Percentiles rank a stretch among this genome's conserved stretches.
Conservation (phyloP, 2,329 filamentous ascomycete genomes). For the Aureobasidium sp. region DNA sequence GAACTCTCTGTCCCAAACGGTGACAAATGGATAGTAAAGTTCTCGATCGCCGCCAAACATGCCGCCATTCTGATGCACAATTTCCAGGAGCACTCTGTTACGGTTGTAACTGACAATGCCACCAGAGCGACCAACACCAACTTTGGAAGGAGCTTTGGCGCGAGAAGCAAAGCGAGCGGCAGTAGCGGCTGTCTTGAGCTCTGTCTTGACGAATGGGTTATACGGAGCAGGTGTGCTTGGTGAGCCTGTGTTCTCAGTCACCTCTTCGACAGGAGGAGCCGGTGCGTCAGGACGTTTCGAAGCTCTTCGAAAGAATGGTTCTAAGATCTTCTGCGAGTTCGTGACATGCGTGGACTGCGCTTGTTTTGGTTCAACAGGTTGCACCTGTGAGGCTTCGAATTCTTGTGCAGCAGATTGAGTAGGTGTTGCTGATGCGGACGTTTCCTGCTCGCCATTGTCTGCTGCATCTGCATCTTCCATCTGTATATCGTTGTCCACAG, state of each 20-base stretch:
- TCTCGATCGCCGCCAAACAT: slow-evolving; percentile 50
- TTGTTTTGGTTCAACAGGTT: not conserved
- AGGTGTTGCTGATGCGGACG: not conserved
- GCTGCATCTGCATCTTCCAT: not conserved
- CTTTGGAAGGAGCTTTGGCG: slow-evolving; percentile 1
- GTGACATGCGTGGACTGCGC: not conserved
- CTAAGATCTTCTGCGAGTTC: not conserved
- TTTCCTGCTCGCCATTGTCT: not conserved
- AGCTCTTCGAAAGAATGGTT: slow-evolving; percentile 5
- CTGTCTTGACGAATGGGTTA: not conserved
- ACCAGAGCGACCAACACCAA: slow-evolving; percentile 24
- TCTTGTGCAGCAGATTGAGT: not conserved
- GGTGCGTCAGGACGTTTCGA: not conserved
- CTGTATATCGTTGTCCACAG: not conserved
- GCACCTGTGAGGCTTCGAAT: not conserved
- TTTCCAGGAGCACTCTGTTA: slow-evolving; percentile 47
- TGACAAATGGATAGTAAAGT: slow-evolving; percentile 49
- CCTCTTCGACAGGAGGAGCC: not conserved
- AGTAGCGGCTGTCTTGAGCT: not conserved
- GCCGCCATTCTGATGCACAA: slow-evolving; percentile 48
- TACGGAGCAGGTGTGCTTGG: slow-evolving; percentile 1
- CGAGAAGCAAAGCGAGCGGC: not conserved
- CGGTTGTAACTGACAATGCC: slow-evolving; percentile 42
- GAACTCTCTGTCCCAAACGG: slow-evolving; percentile 44
- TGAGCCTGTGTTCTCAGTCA: not conserved